phyloP scores from a whole-genome alignment of 73 alveolate genomes.

The Tetrahymena borealis region DNA sequence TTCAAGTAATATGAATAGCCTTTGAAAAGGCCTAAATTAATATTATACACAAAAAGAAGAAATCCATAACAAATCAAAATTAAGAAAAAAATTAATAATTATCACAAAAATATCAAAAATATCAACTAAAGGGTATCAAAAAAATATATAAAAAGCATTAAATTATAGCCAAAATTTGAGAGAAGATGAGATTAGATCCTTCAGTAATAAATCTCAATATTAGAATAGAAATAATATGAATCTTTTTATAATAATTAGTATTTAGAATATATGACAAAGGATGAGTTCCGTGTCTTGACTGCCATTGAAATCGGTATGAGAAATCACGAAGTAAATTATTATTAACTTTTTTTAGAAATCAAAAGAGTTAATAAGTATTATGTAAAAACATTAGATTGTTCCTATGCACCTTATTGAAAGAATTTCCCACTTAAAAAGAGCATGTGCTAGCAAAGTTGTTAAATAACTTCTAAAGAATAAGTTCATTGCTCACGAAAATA shows the following conservation, averaged over 20 bases:
- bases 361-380: no score
- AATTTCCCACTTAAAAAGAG: constrained; percentile 86
- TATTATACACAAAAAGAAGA: not conserved
- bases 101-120: not conserved
- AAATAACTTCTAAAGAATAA: constrained; percentile 85
- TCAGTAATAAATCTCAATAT: constrained; percentile 11
- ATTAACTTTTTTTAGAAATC: no score
- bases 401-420: constrained; percentile 89
- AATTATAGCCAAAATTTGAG: not conserved
- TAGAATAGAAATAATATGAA: not conserved
- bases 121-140: not conserved
- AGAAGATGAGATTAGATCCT: constrained; percentile 42
- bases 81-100: not conserved
- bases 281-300: constrained; percentile 90
- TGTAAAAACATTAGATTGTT: constrained; percentile 60
- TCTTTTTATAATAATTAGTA: not conserved
- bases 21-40: not conserved
- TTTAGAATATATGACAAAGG: constrained; percentile 76
- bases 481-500: constrained; percentile 74
- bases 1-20: not conserved
- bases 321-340: constrained; percentile 73
- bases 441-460: constrained; percentile 75
- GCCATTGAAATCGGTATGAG: constrained; percentile 98
- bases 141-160: no score
- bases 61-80: not conserved